A percentile compares a stretch with the other conserved stretches of the same genome.
Evolutionary conservation across 1,284 basidiomycete genomes (phyloP).

Genomic region (Ceratobasidium sp.): DNA sequence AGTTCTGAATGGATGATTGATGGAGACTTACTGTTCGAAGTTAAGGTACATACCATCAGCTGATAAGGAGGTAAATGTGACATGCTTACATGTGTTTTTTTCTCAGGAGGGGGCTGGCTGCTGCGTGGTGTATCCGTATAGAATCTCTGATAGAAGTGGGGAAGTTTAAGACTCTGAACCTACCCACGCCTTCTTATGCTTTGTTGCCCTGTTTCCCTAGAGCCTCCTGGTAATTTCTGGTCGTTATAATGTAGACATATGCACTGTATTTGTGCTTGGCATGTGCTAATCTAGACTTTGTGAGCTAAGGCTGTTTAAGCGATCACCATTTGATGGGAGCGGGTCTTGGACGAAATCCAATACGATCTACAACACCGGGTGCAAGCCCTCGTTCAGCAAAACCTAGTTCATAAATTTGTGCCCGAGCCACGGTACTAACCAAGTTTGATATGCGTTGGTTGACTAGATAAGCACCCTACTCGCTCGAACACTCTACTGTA

Average conservation of each 20-base stretch:
- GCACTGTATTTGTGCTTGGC: not conserved
- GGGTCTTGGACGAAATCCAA: not conserved
- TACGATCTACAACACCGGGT: slow-evolving; percentile 8
- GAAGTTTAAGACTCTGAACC: slow-evolving; percentile 14
- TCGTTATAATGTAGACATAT: not conserved
- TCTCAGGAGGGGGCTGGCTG: slow-evolving; percentile 15
- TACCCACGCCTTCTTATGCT: not conserved
- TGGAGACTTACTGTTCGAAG: slow-evolving; percentile 33
- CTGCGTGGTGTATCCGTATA: slow-evolving; percentile 29
- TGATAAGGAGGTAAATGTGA: not conserved
- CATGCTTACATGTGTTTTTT: slow-evolving; percentile 35
- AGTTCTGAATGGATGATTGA: slow-evolving; percentile 36
- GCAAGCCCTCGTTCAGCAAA: not conserved
- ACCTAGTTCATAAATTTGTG: no score
- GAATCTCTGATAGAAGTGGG: slow-evolving; percentile 36
- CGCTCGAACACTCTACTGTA: not conserved
- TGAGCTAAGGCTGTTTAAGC: slow-evolving; percentile 5
- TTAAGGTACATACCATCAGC: slow-evolving; percentile 10
- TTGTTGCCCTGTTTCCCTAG: not conserved
- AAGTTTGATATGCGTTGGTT: slow-evolving; percentile 4
- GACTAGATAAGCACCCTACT: slow-evolving; percentile 27
- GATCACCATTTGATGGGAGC: not conserved
- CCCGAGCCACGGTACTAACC: slow-evolving; percentile 20
- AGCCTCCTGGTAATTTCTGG: not conserved
- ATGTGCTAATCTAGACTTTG: slow-evolving; percentile 5